Conservation (phyloP, 768 basidiomycete genomes). For the Tremella fuciformis region DNA sequence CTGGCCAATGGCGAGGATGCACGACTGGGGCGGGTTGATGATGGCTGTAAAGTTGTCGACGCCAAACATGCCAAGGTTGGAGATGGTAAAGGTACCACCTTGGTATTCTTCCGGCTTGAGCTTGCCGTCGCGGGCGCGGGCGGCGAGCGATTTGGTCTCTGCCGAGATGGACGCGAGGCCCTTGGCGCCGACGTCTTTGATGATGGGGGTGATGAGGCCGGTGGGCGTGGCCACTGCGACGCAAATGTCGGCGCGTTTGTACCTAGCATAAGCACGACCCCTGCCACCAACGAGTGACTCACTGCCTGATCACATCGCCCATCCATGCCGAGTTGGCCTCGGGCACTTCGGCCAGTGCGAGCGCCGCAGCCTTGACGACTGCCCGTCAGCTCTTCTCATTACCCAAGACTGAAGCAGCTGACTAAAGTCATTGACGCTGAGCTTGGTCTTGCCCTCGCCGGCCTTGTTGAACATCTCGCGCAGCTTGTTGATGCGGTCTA, state of each 20-base stretch:
- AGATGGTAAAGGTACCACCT: slow-evolving; percentile 98
- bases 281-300: slow-evolving; percentile 49
- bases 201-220: slow-evolving; percentile 94
- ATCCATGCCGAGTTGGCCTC: slow-evolving; percentile 98
- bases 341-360: slow-evolving; percentile 89
- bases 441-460: slow-evolving; percentile 65
- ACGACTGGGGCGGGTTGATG: slow-evolving; percentile 97
- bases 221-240: slow-evolving; percentile 93
- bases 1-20: slow-evolving; percentile 91
- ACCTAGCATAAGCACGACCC: slow-evolving; percentile 57
- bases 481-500: slow-evolving; percentile 69
- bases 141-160: slow-evolving; percentile 86
- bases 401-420: slow-evolving; percentile 16
- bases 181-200: slow-evolving; percentile 88
- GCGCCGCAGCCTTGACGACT: slow-evolving; percentile 86
- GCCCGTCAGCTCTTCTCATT: slow-evolving; percentile 10
- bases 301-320: slow-evolving; percentile 93
- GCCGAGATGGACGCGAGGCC: slow-evolving; percentile 89
- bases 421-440: slow-evolving; percentile 94
- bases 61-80: slow-evolving; percentile 97
- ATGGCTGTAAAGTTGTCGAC: slow-evolving; percentile 90
- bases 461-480: slow-evolving; percentile 85
- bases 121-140: slow-evolving; percentile 95
- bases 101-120: slow-evolving; percentile 94
- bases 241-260: slow-evolving; percentile 95